Evolutionary conservation across 768 basidiomycete genomes (phyloP), one percentile per base, ranked within the genome.

Genomic region (Pleurotus pulmonarius): DNA sequence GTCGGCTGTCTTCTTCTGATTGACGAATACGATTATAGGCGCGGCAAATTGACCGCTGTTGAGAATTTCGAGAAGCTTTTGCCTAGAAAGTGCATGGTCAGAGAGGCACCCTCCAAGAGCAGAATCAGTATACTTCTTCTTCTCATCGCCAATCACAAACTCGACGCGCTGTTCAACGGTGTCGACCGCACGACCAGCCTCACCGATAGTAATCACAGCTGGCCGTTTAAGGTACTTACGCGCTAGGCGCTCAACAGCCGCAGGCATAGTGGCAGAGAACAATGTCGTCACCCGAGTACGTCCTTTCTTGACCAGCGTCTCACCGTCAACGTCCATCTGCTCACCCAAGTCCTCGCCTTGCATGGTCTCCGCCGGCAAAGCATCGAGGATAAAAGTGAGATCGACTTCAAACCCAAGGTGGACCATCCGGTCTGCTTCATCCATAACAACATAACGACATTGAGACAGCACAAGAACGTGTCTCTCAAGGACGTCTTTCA

Each of bases 361-460:
- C 82, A 97, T 86, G 47, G 90, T 83, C 56, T 91, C 92, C 3
- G 82, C 78, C 12, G 96, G 97, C 58, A 98, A 80, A 57, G 92
- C 83, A 72, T 98, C 96, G 59, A 99, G 75, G 64, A 99, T 98
- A 70, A 92, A 97, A 22, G 90, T 93, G 46, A 99, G 74, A 68
- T 97, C 95, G 13, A 82, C 83, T 70, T 99, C 97, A 68, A 99
- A 99, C 13, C 97, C 97, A 26, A 98, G 85, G 66, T 95, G 87
- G 59, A 99, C 95, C 97, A 99, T 98, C 51, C 97, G 85, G 70
- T 99, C 97, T 13, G 97, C 97, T 78, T 99, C 97, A 69, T 99
- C 97, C 97, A 99, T 97, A 62, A 99, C 96, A 58, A 99, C 88
- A 67, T 99, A 98, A 2, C 93, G 92, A 70, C 97, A 98, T 70